Conservation (phyloP, 2,329 filamentous ascomycete species). For the Neurospora sp. region DNA sequence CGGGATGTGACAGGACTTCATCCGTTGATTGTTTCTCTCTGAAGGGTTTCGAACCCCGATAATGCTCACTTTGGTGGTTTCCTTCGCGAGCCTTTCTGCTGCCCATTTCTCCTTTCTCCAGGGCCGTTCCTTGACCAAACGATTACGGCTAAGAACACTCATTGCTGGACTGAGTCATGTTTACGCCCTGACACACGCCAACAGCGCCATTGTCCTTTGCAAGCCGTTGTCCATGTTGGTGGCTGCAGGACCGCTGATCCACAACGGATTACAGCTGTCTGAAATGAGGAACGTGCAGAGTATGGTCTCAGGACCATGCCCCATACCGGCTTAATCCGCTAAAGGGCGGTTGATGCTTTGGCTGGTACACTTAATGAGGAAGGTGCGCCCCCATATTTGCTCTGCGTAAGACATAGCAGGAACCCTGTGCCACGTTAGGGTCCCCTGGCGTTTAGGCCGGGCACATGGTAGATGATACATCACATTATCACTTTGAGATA, state of each 20-base stretch:
- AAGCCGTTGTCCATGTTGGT: neutral
- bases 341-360: neutral
- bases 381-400: neutral
- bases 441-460: neutral
- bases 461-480: neutral
- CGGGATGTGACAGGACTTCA: neutral
- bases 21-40: neutral
- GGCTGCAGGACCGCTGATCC: slow-evolving; percentile 5
- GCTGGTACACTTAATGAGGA: neutral
- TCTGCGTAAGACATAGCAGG: neutral
- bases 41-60: neutral
- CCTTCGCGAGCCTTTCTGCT: neutral
- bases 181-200: neutral
- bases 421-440: neutral
- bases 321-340: neutral
- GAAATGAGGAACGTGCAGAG: neutral
- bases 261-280: slow-evolving; percentile 7
- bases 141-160: neutral
- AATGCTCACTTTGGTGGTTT: neutral
- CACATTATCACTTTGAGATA: neutral
- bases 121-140: neutral
- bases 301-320: neutral
- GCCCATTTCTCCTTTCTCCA: neutral
- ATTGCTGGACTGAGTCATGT: neutral
- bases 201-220: neutral